phyloP scores from a whole-genome alignment of 2,329 filamentous ascomycete species.

The Stachybotrys elegans region DNA sequence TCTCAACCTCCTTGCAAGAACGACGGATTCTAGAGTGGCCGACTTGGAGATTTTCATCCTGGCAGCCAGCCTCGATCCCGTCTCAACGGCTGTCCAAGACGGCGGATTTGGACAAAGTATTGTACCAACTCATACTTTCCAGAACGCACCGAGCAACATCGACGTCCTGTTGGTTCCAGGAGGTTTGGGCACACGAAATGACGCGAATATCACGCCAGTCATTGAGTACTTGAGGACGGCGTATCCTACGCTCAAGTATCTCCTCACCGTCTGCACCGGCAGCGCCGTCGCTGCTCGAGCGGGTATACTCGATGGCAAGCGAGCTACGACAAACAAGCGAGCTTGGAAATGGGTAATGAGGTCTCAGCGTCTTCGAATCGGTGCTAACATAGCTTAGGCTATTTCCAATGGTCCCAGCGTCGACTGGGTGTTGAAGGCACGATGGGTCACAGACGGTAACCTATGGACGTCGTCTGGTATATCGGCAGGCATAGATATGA shows the following conservation, averaged over 20 bases:
- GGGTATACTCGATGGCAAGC: constrained; percentile 46
- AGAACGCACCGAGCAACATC: constrained; percentile 33
- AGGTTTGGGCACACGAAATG: constrained; percentile 36
- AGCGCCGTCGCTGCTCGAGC: constrained; percentile 43
- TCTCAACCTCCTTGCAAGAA: constrained; percentile 7
- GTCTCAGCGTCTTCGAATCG: constrained; percentile 15
- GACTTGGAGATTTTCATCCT: constrained; percentile 8
- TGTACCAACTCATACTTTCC: constrained; percentile 34
- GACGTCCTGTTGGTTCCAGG: constrained; percentile 54
- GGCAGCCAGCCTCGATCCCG: constrained; percentile 6
- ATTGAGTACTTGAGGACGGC: constrained; percentile 33
- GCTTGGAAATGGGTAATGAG: constrained; percentile 34
- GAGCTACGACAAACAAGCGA: constrained; percentile 54
- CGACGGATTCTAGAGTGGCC: constrained; percentile 2
- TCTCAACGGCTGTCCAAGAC: constrained; percentile 5
- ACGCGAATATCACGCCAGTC: constrained; percentile 20
- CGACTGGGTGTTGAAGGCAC: constrained; percentile 46
- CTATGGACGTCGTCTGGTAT: constrained; percentile 55
- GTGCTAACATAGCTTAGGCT: neutral
- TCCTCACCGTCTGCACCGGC: constrained; percentile 56
- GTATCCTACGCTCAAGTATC: constrained; percentile 36
- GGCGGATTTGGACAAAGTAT: constrained; percentile 15
- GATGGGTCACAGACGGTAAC: constrained; percentile 55
- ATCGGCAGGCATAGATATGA: constrained; percentile 57
- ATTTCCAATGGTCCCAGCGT: constrained; percentile 28